Evolutionary conservation across 805 yeast genomes (phyloP), one percentile per base, ranked within the genome.

Genomic region (Candida cerambycidarum): DNA sequence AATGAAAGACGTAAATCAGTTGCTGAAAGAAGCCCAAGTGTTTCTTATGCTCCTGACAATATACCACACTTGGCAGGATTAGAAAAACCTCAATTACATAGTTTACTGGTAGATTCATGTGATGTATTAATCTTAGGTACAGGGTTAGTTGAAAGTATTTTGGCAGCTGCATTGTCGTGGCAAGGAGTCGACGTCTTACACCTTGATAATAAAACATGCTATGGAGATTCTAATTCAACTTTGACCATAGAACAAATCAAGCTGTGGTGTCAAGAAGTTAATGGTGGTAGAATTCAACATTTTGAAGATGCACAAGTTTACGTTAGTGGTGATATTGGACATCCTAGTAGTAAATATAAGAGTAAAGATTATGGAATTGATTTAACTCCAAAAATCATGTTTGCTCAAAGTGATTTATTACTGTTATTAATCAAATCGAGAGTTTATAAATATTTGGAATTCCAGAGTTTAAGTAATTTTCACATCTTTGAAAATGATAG

Each of bases 141-240:
- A 0, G 98, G 98, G 3, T 71, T 93, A 32, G 83, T 82, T 2
- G 96, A 93, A 61, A 80, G 89, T 52, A 82, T 93, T 10, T 65
- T 89, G 38, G 97, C 98, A 0, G 96, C 97, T 10, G 92, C 97
- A 0, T 72, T 93, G 36, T 85, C 97, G 10, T 93, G 99, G 98
- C 96, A 89, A 55, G 99, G 99, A n/a, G 81, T 93, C n/a, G 81
- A 77, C 50, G 97, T 93, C 7, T 69, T 93, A 33, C 99, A 93
- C 58, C 80, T 93, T 23, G 99, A 93, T 61, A 71, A 81, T 32
- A 85, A 89, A 57, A 75, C 80, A 21, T 83, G 87, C 59, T 93
- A 93, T 56, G 99, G 99, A 15, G 98, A 90, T 60, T 76, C 84
- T 27, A 76, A 83, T 38, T 89, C 97, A 5, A 86, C 96, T 2